A percentile compares a stretch with the other conserved stretches of the same genome.
Evolutionary conservation across 345 rosid species (phyloP).

Genomic region (Populus nigra): DNA sequence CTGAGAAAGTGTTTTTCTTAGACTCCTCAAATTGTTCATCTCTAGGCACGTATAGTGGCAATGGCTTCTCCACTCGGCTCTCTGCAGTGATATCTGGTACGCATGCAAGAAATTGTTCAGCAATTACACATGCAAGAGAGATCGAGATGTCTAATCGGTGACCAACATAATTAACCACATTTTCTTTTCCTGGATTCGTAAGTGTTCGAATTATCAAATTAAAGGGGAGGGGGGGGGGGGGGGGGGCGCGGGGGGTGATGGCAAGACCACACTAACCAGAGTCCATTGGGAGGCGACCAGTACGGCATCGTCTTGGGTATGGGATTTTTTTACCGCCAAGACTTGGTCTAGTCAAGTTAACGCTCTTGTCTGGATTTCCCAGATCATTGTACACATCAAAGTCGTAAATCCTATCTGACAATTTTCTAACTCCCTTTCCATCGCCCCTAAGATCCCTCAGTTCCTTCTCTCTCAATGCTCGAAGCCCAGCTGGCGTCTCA

Average conservation of each 20-base stretch:
- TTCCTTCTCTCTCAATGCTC: slow-evolving; percentile 64
- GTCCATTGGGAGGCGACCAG: slow-evolving; percentile 63
- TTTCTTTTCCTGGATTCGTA: background rate
- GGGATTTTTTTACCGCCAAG: slow-evolving; percentile 72
- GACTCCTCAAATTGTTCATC: slow-evolving; percentile 95
- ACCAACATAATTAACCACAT: background rate
- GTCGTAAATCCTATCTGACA: slow-evolving; percentile 81
- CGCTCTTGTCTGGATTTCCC: slow-evolving; percentile 82
- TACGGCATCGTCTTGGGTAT: slow-evolving; percentile 91
- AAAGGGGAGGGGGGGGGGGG: background rate
- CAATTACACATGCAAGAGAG: no score
- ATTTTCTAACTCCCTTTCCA: slow-evolving; percentile 66
- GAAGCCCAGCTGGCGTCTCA: slow-evolving; percentile 79
- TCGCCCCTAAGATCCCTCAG: slow-evolving; percentile 64
- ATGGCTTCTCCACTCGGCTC: slow-evolving; percentile 88
- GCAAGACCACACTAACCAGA: slow-evolving; percentile 41
- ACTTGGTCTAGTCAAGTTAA: slow-evolving; percentile 55
- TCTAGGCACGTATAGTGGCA: slow-evolving; percentile 85
- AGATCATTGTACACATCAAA: slow-evolving; percentile 82
- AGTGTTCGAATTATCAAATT: background rate
- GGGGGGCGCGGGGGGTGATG: no score
- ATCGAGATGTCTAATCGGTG: background rate
- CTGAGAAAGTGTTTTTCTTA: slow-evolving; percentile 57
- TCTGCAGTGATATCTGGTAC: slow-evolving; percentile 60
- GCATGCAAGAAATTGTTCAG: background rate